Conservation (phyloP, 1,284 basidiomycete species). For the Rhodofomes roseus region DNA sequence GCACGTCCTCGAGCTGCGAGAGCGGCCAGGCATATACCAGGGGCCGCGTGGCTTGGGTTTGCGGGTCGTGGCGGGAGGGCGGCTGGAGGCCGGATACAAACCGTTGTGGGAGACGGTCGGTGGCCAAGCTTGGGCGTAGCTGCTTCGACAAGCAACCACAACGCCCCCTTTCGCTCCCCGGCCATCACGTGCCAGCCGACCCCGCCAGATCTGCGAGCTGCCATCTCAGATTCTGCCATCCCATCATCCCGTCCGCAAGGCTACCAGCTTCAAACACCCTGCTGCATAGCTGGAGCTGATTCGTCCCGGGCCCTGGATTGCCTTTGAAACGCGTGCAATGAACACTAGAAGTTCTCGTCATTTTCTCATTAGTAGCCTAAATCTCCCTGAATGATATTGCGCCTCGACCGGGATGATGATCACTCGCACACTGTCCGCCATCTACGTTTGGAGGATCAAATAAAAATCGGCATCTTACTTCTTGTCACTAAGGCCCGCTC, state of each 20-base stretch:
- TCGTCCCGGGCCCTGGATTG: no score
- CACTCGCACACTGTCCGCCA: background rate
- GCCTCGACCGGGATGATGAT: background rate
- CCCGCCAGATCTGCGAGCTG: slow-evolving; percentile 1
- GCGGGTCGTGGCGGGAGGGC: background rate
- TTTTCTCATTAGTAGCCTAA: no score
- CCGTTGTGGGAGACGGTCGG: background rate
- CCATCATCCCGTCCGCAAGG: background rate
- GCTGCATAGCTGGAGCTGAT: no score
- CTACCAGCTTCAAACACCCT: background rate
- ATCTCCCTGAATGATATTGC: no score
- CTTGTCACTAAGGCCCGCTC: background rate
- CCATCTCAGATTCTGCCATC: slow-evolving; percentile 1
- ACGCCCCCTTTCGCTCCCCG: background rate
- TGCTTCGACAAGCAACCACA: background rate
- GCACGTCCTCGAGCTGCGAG: background rate
- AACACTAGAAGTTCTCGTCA: no score
- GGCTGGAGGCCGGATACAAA: background rate
- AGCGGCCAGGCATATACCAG: background rate
- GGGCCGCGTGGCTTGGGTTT: background rate
- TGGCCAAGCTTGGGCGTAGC: background rate
- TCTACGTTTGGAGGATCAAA: background rate
- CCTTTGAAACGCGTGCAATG: no score
- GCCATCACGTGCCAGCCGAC: background rate
- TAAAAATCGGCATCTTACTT: background rate